Evolutionary conservation across 2,329 filamentous ascomycete species (phyloP), one percentile per base, ranked within the genome.

Genomic region (Ceratocystiopsis sp.): DNA sequence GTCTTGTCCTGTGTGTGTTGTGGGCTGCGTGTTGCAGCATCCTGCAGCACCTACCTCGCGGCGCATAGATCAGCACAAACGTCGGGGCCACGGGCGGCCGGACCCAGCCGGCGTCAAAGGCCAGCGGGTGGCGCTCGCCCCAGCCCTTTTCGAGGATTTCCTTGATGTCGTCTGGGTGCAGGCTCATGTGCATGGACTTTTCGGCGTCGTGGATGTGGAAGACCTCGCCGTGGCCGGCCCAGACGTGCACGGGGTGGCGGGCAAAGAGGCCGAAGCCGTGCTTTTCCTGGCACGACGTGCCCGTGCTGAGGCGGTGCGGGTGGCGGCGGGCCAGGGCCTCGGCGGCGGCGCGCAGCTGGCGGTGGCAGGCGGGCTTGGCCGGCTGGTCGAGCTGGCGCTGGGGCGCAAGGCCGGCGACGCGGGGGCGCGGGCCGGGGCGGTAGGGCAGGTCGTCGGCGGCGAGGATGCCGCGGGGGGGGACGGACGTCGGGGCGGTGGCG

Each of bases 51-150:
- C 59, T 51, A 64, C 70, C 61, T 53, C 81, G 64, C 2, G 85
- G 84, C 16, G 84, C 82, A 61, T 93, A 93, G 5, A 93, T 67
- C 75, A 93, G 78, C 45, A 84, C 66, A 58, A 93, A 93, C 37
- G 80, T 78, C 4, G 68, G 62, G 0, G 84, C 82, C 44, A 91
- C 76, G 41, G 81, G 81, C 54, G 75, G 69, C 48, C 67, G 66
- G 49, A 78, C 69, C 65, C 73, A 77, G 37, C 75, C 73, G 43
- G 75, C 78, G 25, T 29, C 10, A 53, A 74, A 72, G 9, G 82
- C 78, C 43, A 86, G 60, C 2, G 73, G 75, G 50, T 78, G 75
- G 32, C 73, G 62, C 61, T 93, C 77, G 1, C 80, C 86, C 84
- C 85, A 93, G 2, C 84, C 82, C 48, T 75, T 76, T 50, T 78